Conservation (phyloP, 768 basidiomycete species). For the Porphyrellus cyaneotinctus region DNA sequence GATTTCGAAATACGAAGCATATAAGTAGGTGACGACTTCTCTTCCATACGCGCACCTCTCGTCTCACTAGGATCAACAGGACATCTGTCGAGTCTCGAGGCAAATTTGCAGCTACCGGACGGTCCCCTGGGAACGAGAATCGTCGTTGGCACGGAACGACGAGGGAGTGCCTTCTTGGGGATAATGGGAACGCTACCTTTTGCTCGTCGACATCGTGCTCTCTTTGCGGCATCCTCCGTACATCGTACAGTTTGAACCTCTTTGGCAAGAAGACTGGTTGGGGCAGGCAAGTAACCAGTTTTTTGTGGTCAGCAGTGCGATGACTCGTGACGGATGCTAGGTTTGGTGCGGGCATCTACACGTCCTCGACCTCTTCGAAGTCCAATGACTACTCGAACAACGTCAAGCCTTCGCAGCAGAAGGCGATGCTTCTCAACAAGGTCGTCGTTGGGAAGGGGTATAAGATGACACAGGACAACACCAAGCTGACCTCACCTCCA, state of each 20-base stretch:
- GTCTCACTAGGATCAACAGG: slow-evolving; percentile 30
- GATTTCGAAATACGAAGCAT: slow-evolving; percentile 55
- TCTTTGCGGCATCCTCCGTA: slow-evolving; percentile 59
- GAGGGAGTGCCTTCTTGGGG: slow-evolving; percentile 60
- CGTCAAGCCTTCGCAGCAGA: slow-evolving; percentile 48
- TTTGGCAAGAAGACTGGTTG: slow-evolving; percentile 70
- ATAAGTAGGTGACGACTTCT: slow-evolving; percentile 41
- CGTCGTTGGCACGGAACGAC: slow-evolving; percentile 74
- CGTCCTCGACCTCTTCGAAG: slow-evolving; percentile 78
- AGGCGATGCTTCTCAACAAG: slow-evolving; percentile 70
- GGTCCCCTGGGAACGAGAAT: slow-evolving; percentile 66
- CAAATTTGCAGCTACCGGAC: slow-evolving; percentile 49
- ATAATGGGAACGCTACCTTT: slow-evolving; percentile 48
- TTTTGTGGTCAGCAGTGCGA: not conserved
- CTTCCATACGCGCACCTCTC: not conserved
- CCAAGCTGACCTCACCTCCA: slow-evolving; percentile 53
- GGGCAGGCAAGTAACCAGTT: slow-evolving; percentile 47
- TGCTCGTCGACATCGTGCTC: slow-evolving; percentile 58
- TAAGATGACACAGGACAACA: slow-evolving; percentile 59
- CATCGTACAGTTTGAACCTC: slow-evolving; percentile 58
- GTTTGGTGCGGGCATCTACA: slow-evolving; percentile 70
- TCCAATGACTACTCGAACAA: slow-evolving; percentile 71
- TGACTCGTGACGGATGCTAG: slow-evolving; percentile 31
- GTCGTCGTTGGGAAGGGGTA: slow-evolving; percentile 68
- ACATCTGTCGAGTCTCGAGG: slow-evolving; percentile 55